These are phyloP conservation scores for Globisporangium takayamanum DNA, from an alignment of 352 stramenopile species.

Conservation along the genomic window DNA sequence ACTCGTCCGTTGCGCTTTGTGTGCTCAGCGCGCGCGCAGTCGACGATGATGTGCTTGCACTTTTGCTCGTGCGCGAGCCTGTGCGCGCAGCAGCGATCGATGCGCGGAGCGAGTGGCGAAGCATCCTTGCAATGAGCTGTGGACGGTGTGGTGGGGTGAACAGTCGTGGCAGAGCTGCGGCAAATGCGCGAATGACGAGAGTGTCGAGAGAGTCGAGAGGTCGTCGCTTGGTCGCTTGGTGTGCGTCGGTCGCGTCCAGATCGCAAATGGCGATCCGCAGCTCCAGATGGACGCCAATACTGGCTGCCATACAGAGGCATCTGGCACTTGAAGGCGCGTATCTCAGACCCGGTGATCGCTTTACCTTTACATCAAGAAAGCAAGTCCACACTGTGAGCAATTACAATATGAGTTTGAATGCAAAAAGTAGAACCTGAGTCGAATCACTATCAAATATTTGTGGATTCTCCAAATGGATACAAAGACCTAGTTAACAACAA, in stretches of 20 bases:
- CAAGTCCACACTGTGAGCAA: no score
- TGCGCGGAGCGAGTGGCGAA: conserved; percentile 18
- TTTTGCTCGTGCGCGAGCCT: conserved; percentile 1
- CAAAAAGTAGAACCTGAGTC: no score
- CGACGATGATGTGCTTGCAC: background rate
- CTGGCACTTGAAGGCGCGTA: no score
- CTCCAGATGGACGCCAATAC: background rate
- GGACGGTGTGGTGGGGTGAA: background rate
- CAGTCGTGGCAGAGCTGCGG: no score
- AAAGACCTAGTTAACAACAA: no score
- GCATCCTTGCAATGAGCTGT: conserved; percentile 7
- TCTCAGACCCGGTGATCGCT: no score
- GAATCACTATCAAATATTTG: no score
- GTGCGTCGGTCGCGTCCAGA: background rate
- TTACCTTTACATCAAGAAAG: no score
- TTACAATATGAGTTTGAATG: no score
- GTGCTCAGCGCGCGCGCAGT: conserved; percentile 19
- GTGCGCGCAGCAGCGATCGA: background rate
- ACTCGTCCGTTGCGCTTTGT: conserved; percentile 23
- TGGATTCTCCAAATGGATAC: no score
- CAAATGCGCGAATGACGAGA: background rate
- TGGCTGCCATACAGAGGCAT: background rate
- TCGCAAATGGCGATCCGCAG: background rate
- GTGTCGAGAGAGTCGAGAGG: background rate
- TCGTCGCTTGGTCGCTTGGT: background rate